Base-by-base conservation (phyloP, 257 asterid genomes). In the Nicotiana undulata region DNA sequence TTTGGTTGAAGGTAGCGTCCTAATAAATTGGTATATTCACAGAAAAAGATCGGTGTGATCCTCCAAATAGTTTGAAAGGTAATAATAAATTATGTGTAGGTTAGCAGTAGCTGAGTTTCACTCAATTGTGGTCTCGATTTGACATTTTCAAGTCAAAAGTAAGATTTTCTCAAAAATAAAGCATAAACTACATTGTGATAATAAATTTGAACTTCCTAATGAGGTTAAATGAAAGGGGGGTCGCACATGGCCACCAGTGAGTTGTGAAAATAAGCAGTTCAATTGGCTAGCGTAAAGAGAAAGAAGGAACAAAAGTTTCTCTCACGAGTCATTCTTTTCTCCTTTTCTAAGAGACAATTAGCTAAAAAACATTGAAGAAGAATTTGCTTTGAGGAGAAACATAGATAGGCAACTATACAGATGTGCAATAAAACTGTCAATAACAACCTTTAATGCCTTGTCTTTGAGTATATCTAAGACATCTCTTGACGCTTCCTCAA, bases 401-500 rank as follows among this genome's bases (percentile, higher is more conserved):
- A 63, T 63, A 15, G 40, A 26, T 44, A 63, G 49, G 75, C 26
- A 79, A 79, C 76, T 10, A 20, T 11, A 34, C 53, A 49, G 18
- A 18, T 32, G 70, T 52, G 75, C 44, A 80, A 32, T 32, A 81
- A n/a, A 18, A 51, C 12, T 40, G 34, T 12, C 49, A 34, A 46
- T 13, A 56, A 81, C 59, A 74, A 96, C 99, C 99, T 94, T 96
- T 82, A 96, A 76, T 17, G 99, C 97, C 87, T 94, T 81, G 92
- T 92, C 94, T 88, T 94, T 96, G 53, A 96, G 96, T 82, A 85
- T 86, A 63, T 86, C 91, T 85, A 96, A 81, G 64, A 88, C 95
- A 90, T 96, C 99, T 75, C 86, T 91, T 24, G 99, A 92, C 75
- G 98, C 98, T 79, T 91, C 97, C 89, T 92, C 96, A 83, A 96